Evolutionary conservation across 2,329 filamentous ascomycete species (phyloP).

Genomic region (Pestalotiopsis sp.): DNA sequence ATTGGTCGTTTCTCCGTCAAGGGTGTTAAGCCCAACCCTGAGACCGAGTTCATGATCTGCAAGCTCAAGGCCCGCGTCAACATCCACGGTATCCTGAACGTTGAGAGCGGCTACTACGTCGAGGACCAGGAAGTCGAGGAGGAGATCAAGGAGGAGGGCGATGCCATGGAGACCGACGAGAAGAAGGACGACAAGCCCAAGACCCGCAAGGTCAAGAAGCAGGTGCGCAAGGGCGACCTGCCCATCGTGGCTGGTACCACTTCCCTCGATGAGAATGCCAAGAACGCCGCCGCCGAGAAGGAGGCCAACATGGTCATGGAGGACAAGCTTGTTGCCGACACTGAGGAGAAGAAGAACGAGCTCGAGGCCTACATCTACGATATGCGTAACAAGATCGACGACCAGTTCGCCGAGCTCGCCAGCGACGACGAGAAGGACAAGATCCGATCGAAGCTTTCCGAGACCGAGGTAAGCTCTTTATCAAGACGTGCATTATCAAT

Average conservation of each 20-base stretch:
- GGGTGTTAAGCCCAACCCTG: constrained; percentile 89
- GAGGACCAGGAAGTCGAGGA: constrained; percentile 98
- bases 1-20: constrained; percentile 98
- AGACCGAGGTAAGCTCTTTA: constrained; percentile 73
- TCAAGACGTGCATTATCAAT: background rate
- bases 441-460: constrained; percentile 80
- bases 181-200: constrained; percentile 68
- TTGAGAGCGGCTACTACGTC: constrained; percentile 96
- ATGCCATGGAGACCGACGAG: constrained; percentile 82
- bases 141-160: constrained; percentile 71
- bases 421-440: constrained; percentile 91
- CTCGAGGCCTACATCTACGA: constrained; percentile 98
- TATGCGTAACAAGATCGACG: constrained; percentile 91
- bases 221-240: constrained; percentile 95
- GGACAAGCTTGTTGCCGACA: constrained; percentile 97
- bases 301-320: constrained; percentile 94
- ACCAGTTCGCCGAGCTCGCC: constrained; percentile 85
- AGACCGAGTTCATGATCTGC: constrained; percentile 99
- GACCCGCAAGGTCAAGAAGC: constrained; percentile 98
- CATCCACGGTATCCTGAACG: constrained; percentile 92
- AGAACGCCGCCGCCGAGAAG: constrained; percentile 73
- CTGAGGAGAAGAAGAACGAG: constrained; percentile 99
- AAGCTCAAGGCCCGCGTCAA: constrained; percentile 98
- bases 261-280: constrained; percentile 71
- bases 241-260: constrained; percentile 83